Percentiles rank a stretch among this genome's conserved stretches.
Conservation (phyloP, 768 basidiomycete genomes). For the Lactarius hengduanensis region DNA sequence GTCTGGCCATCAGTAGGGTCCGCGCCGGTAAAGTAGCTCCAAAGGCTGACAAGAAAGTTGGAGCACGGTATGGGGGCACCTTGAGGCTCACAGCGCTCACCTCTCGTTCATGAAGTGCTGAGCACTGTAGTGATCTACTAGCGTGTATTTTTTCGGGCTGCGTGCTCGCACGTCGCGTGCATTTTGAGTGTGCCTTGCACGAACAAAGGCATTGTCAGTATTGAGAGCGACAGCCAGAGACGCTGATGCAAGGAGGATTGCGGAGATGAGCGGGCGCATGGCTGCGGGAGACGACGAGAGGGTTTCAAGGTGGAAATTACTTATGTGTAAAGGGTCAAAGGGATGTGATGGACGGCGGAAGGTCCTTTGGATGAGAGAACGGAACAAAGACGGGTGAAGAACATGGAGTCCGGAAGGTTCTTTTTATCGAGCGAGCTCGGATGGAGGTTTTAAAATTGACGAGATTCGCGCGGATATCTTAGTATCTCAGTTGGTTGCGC, state of each 20-base stretch:
- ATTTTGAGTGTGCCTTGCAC: not conserved
- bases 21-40: not conserved
- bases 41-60: constrained; percentile 1
- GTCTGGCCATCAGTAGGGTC: constrained; percentile 16
- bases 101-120: constrained; percentile 4
- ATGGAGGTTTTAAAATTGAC: not conserved
- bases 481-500: not conserved
- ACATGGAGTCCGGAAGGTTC: not conserved
- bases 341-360: not conserved
- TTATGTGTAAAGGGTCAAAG: not conserved
- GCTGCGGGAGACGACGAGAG: not conserved
- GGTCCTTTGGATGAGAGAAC: not conserved
- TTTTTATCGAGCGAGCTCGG: not conserved
- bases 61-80: not conserved
- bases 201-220: not conserved
- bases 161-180: constrained; percentile 6
- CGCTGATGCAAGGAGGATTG: not conserved
- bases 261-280: not conserved
- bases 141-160: not conserved
- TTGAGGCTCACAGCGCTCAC: not conserved
- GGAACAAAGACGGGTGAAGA: not conserved
- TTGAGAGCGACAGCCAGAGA: constrained; percentile 10
- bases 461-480: not conserved
- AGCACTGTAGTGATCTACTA: constrained; percentile 8
- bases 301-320: not conserved